These are phyloP conservation scores for Solanum neorickii DNA, from an alignment of 257 asterid genomes.

Conservation along the genomic window DNA sequence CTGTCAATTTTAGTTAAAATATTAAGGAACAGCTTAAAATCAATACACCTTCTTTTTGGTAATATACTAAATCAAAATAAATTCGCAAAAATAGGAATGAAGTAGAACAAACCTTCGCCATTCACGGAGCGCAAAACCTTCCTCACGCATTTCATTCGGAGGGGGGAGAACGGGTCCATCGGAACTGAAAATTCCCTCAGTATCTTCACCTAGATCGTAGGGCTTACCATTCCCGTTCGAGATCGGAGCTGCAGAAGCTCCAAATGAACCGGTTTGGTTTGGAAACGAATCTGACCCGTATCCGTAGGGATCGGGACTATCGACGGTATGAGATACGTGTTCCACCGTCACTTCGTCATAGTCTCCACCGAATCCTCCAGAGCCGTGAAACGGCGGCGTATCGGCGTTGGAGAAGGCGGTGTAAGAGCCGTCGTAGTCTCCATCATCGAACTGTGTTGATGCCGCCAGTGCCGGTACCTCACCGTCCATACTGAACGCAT, in stretches of 20 bases:
- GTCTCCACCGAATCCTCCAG: constrained; percentile 30
- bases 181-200: constrained; percentile 66
- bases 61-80: not conserved
- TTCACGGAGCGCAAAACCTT: constrained; percentile 77
- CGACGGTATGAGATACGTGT: constrained; percentile 26
- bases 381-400: constrained; percentile 43
- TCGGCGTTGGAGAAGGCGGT: not conserved
- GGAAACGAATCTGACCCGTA: constrained; percentile 23
- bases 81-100: not conserved
- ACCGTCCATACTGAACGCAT: constrained; percentile 57
- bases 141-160: constrained; percentile 72
- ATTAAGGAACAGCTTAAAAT: not conserved
- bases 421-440: constrained; percentile 42
- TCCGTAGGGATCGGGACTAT: constrained; percentile 72
- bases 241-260: constrained; percentile 52
- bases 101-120: constrained; percentile 67
- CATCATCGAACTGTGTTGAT: constrained; percentile 41
- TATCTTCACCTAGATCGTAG: constrained; percentile 35
- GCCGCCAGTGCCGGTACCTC: constrained; percentile 30
- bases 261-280: constrained; percentile 23
- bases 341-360: constrained; percentile 54
- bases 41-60: not conserved
- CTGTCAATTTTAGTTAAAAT: not conserved
- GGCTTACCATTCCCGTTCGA: constrained; percentile 60
- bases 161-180: constrained; percentile 86